Evolutionary conservation across 169 alveolate species (phyloP).

Genomic region (Plasmodium ovale): DNA sequence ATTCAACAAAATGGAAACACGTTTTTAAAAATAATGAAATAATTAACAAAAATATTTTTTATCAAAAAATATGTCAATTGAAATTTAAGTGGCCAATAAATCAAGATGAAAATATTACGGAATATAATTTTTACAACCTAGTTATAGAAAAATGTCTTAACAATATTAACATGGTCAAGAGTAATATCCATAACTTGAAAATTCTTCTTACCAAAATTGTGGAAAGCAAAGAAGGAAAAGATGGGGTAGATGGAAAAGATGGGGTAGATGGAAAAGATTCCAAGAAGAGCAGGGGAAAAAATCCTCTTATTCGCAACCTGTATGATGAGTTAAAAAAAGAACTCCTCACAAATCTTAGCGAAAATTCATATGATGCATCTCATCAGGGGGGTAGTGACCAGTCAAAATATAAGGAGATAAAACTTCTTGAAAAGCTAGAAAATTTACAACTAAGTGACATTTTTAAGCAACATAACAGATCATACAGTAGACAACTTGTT

Average conservation of each 20-base stretch:
- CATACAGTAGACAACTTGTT: constrained; percentile 54
- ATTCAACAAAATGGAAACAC: constrained; percentile 47
- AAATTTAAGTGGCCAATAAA: constrained; percentile 76
- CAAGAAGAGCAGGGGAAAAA: background rate
- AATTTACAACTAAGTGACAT: constrained; percentile 36
- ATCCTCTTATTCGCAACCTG: constrained; percentile 1
- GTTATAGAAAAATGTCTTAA: constrained; percentile 58
- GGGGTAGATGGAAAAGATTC: background rate
- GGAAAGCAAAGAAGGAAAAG: constrained; percentile 17
- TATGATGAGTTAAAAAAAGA: constrained; percentile 38
- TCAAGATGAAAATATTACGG: constrained; percentile 72
- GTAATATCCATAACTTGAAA: constrained; percentile 47
- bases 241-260: background rate
- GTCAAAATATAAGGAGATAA: background rate
- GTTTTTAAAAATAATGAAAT: constrained; percentile 37
- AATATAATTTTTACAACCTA: constrained; percentile 53
- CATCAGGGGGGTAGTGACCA: background rate
- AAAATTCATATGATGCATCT: background rate
- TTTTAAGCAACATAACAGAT: constrained; percentile 68
- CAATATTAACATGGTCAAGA: constrained; percentile 32
- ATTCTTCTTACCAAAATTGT: constrained; percentile 17
- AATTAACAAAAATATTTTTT: constrained; percentile 43
- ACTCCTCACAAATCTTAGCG: background rate
- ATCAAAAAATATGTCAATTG: constrained; percentile 65
- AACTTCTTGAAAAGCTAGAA: constrained; percentile 47